Percentiles rank a stretch among this genome's conserved stretches.
Evolutionary conservation across 2,329 filamentous ascomycete genomes (phyloP).

Genomic region (Colletotrichum sublineola): DNA sequence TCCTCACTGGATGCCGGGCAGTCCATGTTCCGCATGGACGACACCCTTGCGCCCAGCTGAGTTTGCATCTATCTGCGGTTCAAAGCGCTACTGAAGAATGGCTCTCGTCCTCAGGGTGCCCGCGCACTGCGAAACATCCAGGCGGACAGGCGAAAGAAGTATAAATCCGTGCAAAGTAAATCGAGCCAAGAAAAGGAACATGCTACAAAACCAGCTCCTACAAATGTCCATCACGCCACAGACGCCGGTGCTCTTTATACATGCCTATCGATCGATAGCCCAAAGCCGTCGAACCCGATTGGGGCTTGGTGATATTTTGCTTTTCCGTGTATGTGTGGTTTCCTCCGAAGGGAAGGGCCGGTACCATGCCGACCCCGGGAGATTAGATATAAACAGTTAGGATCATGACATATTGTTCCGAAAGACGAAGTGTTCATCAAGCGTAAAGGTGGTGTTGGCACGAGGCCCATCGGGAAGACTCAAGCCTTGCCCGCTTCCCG

Average conservation of each 20-base stretch:
- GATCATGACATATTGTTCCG: slow-evolving; percentile 41
- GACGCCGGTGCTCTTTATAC: slow-evolving; percentile 42
- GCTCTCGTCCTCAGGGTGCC: slow-evolving; percentile 14
- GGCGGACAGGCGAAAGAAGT: not conserved
- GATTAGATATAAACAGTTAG: slow-evolving; percentile 43
- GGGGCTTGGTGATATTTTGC: slow-evolving; percentile 19
- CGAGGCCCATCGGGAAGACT: not conserved
- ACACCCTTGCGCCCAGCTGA: not conserved
- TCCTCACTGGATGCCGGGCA: slow-evolving; percentile 9
- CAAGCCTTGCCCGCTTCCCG: slow-evolving; percentile 55
- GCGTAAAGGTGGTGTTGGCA: slow-evolving; percentile 14
- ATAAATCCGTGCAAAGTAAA: not conserved
- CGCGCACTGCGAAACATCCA: slow-evolving; percentile 40
- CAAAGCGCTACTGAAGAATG: not conserved
- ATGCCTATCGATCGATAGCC: slow-evolving; percentile 18
- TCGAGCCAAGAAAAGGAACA: not conserved
- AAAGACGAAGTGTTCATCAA: slow-evolving; percentile 40
- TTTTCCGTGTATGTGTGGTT: slow-evolving; percentile 21
- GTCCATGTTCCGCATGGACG: slow-evolving; percentile 17
- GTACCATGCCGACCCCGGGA: slow-evolving; percentile 29
- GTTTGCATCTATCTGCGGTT: slow-evolving; percentile 22
- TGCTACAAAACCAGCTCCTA: slow-evolving; percentile 37
- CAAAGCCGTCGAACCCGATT: not conserved
- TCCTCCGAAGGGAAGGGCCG: slow-evolving; percentile 24
- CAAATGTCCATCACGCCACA: slow-evolving; percentile 38